Base-by-base conservation (phyloP, 352 stramenopile genomes). In the Phytophthora quininea region DNA sequence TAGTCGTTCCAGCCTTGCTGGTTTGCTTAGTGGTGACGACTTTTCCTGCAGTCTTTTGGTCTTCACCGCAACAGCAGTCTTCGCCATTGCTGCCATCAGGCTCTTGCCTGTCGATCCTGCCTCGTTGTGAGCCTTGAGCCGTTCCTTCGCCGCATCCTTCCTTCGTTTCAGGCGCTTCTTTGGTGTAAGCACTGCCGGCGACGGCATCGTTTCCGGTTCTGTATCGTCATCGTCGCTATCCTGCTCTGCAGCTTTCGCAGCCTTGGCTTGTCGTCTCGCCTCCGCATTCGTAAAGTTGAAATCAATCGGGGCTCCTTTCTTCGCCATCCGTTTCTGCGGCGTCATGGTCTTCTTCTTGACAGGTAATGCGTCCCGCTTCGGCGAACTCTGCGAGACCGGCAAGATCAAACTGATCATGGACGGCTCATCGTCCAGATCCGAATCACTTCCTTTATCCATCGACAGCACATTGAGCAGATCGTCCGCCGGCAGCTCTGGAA, bases 401-500 rank as follows among this genome's bases (percentile, higher is more conserved):
- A 88, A 59, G 61, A 92, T 85, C 37, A 92, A 74, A 67, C 74
- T 88, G 54, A 75, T 49, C 57, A 80, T 71, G 24, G 82, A 79
- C 29, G 74, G 67, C 35, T 76, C 76, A 11, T 80, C 74, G 42
- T 77, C 74, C 53, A 73, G 57, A 54, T 92, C 84, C 14, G 80
- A 82, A 43, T 92, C 84, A 52, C 84, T 92, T 14, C 61, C 68
- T 37, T 80, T 82, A 33, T 89, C 73, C 47, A 84, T 64, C 24
- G 80, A 79, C 35, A 92, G 69, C 62, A 92, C 78, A 12, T 80
- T 64, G 31, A 89, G 59, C 35, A 92, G 55, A 19, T 85, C 84
- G 33, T 87, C 73, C 8, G 80, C 76, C 0, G 69, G 69, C 12
- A 79, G 62, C 12, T 69, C 71, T 1, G 66, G 69, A 3, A 61